Conservation (phyloP, 371 early-diverging fungal genomes). For the Massospora cicadina region DNA sequence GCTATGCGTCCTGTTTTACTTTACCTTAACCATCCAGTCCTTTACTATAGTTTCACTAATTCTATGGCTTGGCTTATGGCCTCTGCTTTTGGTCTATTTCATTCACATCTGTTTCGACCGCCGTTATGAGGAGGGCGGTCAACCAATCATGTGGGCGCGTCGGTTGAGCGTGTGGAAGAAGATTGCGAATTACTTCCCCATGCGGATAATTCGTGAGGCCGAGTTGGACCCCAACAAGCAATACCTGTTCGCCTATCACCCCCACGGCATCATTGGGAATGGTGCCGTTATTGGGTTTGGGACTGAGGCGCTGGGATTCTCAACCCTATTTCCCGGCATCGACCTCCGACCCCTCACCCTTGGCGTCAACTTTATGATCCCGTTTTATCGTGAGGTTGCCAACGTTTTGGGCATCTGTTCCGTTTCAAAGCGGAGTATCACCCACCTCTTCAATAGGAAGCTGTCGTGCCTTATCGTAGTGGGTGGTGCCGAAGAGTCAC, state of each 20-base stretch:
- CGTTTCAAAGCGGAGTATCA: constrained; percentile 54
- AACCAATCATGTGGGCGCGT: not conserved
- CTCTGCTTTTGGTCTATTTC: constrained; percentile 42
- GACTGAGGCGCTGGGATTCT: constrained; percentile 47
- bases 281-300: constrained; percentile 70
- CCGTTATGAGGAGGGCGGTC: constrained; percentile 27
- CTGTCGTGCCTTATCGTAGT: constrained; percentile 55
- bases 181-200: constrained; percentile 12
- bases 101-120: constrained; percentile 35
- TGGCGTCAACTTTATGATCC: constrained; percentile 37
- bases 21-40: constrained; percentile 31
- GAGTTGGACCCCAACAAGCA: constrained; percentile 57
- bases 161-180: constrained; percentile 8
- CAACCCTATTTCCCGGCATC: constrained; percentile 45
- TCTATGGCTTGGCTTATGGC: constrained; percentile 31
- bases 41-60: constrained; percentile 24
- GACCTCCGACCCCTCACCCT: constrained; percentile 37
- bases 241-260: constrained; percentile 63
- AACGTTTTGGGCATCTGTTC: constrained; percentile 52
- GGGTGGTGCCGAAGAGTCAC: constrained; percentile 62
- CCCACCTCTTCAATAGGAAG: constrained; percentile 49
- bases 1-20: constrained; percentile 37
- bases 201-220: constrained; percentile 18
- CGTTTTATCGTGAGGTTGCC: constrained; percentile 55
- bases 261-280: constrained; percentile 68